A percentile compares a stretch with the other conserved stretches of the same genome.
These are phyloP conservation scores for Cyberlindnera veronae DNA, from an alignment of 805 yeast genomes.

Conservation along the genomic window DNA sequence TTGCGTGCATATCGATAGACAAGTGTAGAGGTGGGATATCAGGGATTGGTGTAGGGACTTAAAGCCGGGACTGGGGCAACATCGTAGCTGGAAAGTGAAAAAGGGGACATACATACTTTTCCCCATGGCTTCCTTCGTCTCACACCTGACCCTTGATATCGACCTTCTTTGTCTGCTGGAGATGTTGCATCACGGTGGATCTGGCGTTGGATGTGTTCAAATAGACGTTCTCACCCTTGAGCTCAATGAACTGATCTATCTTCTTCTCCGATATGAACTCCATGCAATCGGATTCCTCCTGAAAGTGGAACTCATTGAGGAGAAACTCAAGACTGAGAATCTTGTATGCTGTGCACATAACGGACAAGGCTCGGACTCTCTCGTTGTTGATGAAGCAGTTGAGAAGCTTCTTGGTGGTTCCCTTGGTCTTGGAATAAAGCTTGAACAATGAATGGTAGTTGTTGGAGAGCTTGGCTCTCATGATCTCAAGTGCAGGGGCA, in stretches of 20 bases:
- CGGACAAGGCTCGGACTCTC: conserved; percentile 52
- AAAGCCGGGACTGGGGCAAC: no score
- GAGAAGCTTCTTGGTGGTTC: conserved; percentile 43
- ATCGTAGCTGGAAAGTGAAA: no score
- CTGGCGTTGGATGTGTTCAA: conserved; percentile 36
- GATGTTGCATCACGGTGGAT: conserved; percentile 34
- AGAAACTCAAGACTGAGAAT: conserved; percentile 40
- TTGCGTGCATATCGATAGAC: no score
- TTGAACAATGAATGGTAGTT: conserved; percentile 55
- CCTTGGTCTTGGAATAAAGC: conserved; percentile 37
- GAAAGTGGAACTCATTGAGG: conserved; percentile 38
- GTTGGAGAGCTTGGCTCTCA: conserved; percentile 32
- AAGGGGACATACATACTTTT: not conserved
- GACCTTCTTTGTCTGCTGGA: conserved; percentile 47
- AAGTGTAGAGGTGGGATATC: no score
- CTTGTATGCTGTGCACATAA: conserved; percentile 55
- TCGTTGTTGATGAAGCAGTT: conserved; percentile 55
- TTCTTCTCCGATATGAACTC: conserved; percentile 41
- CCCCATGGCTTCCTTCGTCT: not conserved
- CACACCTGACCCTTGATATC: conserved; percentile 89
- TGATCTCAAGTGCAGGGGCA: conserved; percentile 28
- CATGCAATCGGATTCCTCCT: conserved; percentile 34
- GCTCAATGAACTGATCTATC: conserved; percentile 32
- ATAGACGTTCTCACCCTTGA: conserved; percentile 31
- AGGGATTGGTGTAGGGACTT: no score